Conservation (phyloP, 2,329 filamentous ascomycete species). For the Fusarium transvaalense region DNA sequence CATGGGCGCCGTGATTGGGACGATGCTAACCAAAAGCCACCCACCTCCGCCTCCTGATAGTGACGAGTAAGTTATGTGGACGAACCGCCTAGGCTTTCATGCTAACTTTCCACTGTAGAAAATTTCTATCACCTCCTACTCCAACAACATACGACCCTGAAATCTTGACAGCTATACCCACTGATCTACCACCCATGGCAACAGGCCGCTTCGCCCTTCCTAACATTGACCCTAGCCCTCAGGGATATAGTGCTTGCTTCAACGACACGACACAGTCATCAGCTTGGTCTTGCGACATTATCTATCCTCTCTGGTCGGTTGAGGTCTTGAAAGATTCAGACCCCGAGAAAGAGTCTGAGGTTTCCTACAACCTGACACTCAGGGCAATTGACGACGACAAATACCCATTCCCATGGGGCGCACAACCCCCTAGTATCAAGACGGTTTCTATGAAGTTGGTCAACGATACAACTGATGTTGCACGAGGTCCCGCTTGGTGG, state of each 20-base stretch:
- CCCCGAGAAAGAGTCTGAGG: conserved; percentile 42
- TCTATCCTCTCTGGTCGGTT: conserved; percentile 59
- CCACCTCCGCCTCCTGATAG: background rate
- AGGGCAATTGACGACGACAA: conserved; percentile 51
- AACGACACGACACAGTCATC: conserved; percentile 65
- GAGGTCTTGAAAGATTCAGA: conserved; percentile 51
- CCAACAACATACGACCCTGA: conserved; percentile 61
- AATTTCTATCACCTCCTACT: conserved; percentile 49
- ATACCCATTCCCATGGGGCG: conserved; percentile 63
- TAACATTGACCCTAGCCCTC: conserved; percentile 60
- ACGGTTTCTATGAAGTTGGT: conserved; percentile 61
- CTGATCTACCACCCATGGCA: conserved; percentile 64
- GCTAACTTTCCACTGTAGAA: conserved; percentile 25
- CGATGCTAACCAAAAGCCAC: conserved; percentile 52
- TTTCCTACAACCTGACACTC: conserved; percentile 58
- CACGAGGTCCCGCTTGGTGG: conserved; percentile 68
- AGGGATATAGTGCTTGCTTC: conserved; percentile 68
- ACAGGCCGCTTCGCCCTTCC: conserved; percentile 70
- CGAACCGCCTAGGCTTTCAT: background rate
- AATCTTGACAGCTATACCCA: conserved; percentile 63
- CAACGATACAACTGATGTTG: conserved; percentile 62
- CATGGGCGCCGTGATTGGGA: conserved; percentile 69
- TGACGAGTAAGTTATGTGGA: conserved; percentile 31
- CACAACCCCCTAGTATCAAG: conserved; percentile 63
- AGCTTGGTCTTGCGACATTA: conserved; percentile 74